phyloP scores from a whole-genome alignment of 2,329 filamentous ascomycete genomes.

The Cephalotrichum gorgonifer region DNA sequence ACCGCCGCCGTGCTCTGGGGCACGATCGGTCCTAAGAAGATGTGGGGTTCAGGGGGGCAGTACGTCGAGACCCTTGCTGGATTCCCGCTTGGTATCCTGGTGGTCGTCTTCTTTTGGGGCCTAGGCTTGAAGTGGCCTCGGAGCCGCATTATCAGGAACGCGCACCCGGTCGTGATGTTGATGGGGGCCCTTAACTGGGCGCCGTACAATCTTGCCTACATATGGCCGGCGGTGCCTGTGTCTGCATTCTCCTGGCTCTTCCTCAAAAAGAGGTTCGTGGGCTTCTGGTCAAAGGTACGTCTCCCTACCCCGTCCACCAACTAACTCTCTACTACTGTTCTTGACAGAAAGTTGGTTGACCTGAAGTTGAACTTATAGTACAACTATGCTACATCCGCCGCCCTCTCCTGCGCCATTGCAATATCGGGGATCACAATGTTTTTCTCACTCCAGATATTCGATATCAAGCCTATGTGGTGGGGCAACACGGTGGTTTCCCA shows the following conservation, averaged over 20 bases:
- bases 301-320: too few species aligned
- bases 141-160: conserved; percentile 21
- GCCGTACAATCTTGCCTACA: conserved; percentile 30
- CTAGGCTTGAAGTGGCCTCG: conserved; percentile 21
- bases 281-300: conserved; percentile 22
- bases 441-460: conserved; percentile 37
- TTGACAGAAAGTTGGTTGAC: not conserved
- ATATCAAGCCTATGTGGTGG: conserved; percentile 35
- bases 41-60: conserved; percentile 23
- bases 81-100: conserved; percentile 21
- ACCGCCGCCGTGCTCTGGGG: conserved; percentile 29
- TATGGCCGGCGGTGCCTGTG: conserved; percentile 31
- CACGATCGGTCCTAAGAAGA: conserved; percentile 24
- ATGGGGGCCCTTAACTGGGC: conserved; percentile 22
- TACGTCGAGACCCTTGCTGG: conserved; percentile 23
- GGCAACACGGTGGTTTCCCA: conserved; percentile 30
- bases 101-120: conserved; percentile 21
- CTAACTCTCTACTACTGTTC: not conserved
- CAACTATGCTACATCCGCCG: conserved; percentile 42
- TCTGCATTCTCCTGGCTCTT: conserved; percentile 30
- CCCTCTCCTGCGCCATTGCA: conserved; percentile 38
- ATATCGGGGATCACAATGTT: conserved; percentile 42
- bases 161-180: conserved; percentile 28
- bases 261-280: conserved; percentile 23
- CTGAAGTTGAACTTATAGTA: conserved; percentile 21